These are phyloP conservation scores for Leucocoprinus sp. DNA, from an alignment of 768 basidiomycete genomes.

Conservation along the genomic window DNA sequence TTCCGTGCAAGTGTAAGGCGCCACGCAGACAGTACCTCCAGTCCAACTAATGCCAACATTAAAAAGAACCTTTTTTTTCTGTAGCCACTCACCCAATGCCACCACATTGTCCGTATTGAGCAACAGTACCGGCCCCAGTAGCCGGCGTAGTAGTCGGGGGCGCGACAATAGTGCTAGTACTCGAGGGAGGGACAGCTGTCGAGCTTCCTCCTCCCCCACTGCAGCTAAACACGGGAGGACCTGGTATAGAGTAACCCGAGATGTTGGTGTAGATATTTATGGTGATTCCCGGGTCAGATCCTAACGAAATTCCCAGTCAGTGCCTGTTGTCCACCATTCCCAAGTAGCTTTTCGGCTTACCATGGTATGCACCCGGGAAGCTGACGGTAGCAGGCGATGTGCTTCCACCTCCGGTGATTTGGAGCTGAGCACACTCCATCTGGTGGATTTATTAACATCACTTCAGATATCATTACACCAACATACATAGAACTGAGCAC, in stretches of 20 bases:
- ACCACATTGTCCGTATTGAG: constrained; percentile 37
- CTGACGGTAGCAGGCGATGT: constrained; percentile 34
- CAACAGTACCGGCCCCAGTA: constrained; percentile 20
- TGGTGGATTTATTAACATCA: constrained; percentile 14
- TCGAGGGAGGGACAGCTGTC: constrained; percentile 9
- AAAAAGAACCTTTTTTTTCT: background rate
- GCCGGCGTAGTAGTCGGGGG: constrained; percentile 13
- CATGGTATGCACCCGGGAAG: constrained; percentile 40
- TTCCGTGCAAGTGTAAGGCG: constrained; percentile 17
- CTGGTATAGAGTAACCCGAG: constrained; percentile 17
- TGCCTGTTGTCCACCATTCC: background rate
- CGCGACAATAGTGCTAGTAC: constrained; percentile 8
- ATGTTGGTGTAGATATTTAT: constrained; percentile 13
- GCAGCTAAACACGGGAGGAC: constrained; percentile 34
- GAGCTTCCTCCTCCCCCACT: constrained; percentile 12
- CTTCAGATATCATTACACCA: constrained; percentile 11
- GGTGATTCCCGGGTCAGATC: constrained; percentile 11
- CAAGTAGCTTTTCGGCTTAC: constrained; percentile 15
- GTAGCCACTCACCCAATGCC: constrained; percentile 22
- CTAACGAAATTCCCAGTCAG: background rate
- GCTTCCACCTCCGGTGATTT: constrained; percentile 35
- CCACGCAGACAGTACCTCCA: constrained; percentile 15
- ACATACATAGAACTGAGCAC: constrained; percentile 48
- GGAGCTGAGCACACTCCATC: constrained; percentile 42
- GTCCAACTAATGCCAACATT: constrained; percentile 7